Evolutionary conservation across 305 asterid genomes (phyloP), one percentile per base, ranked within the genome.

Genomic region (Fraxinus dipetala): DNA sequence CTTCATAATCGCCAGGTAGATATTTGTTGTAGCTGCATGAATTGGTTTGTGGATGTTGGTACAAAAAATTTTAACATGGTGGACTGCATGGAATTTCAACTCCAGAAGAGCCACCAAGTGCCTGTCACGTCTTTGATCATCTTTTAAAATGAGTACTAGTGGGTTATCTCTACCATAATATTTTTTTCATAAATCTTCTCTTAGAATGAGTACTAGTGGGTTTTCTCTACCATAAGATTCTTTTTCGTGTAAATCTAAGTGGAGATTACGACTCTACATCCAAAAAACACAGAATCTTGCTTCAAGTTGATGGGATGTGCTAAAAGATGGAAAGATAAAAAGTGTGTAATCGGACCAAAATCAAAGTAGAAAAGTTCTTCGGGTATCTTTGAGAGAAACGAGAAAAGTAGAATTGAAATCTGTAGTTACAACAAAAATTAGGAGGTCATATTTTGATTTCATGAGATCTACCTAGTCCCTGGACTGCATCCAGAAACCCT

Each of bases 1-100:
- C 98, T 96, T 81, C 85, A 94, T 22, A 96, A 96, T 88, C 90
- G 99, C 28, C 99, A 96, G 98, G 99, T 96, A 84, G 84, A 43
- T 56, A 78, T 59, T 80, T 48, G 84, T 76, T 73, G 56, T 70
- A 31, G 76, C 76, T 31, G 78, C 61, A 74, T 75, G 79, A 69
- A 31, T 77, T 72, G 38, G 67, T 75, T 63, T 70, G 76, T 70
- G 26, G 45, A 14, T 5, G 76, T 70, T 70, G 78, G 75, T 22
- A 14, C 54, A 30, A 48, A 38, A 63, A 36, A 40, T 69, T 51
- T 16, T 59, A 56, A 56, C 26, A 18, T 24, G 20, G 75, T 70
- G 43, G 43, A 70, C 36, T 59, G 24, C 24, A 16, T 14, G 22
- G 43, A 70, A 70, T 31, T 26, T 70, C 24, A 30, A 70, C 43